Evolutionary conservation across 768 basidiomycete species (phyloP), one percentile per base, ranked within the genome.

Genomic region (Arthromyces matolae): DNA sequence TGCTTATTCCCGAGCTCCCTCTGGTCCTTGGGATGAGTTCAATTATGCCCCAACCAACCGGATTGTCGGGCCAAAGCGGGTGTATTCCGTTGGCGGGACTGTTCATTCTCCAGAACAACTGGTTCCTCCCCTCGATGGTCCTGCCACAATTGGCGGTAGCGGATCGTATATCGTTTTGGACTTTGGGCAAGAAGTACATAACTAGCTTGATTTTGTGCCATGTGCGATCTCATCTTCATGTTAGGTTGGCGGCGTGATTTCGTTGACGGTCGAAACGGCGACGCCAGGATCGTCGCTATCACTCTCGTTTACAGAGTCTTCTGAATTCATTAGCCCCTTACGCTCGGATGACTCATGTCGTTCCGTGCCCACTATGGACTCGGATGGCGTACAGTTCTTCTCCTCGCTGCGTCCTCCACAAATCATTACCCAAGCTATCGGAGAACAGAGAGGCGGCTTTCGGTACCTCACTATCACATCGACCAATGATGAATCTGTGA

Each of bases 231-330:
- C 14, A 34, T 14, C 4, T 18, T 29, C 18, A 42, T n/a, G 18
- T 10, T 16, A 71, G 68, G 62, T 69, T 29, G 66, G 64, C 4
- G 68, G 70, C 3, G 54, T 59, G 8, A 48, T 69, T 3, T 69
- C 67, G 1, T 36, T 72, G 12, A 60, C 53, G 4, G 56, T 68
- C 27, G 44, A 60, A 45, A 36, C 54, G 24, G 59, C 63, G 2
- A 60, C 66, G 0, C 34, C 60, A 1, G 42, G 57, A 3, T 66
- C 74, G 1, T 58, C 64, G 4, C 59, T 77, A n/a, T 67, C 75
- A 3, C 61, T 79, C 25, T 70, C 76, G 2, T 79, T 77, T 61
- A 75, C 73, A 0, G 76, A 79, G 54, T 79, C 77, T 3, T 60
- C 76, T 1, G 45, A 69, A 36, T 79, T 76, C 58, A 73, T 79